Conservation (phyloP, 2,329 filamentous ascomycete genomes). For the Exserohilum turcica region DNA sequence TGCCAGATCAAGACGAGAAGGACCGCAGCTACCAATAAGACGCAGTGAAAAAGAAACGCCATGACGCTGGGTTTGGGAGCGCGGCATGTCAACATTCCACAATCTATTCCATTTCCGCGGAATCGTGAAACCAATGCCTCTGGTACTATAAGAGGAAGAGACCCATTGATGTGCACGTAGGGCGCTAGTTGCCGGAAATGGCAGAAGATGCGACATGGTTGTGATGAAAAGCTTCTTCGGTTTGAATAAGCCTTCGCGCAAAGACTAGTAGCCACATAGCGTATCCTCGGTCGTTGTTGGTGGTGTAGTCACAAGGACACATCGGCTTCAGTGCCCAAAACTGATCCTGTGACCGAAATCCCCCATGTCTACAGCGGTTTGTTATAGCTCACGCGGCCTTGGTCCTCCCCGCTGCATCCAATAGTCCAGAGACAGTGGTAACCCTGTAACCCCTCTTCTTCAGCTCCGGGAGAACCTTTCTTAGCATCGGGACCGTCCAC, state of each 20-base stretch:
- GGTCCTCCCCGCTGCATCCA: conserved; percentile 12
- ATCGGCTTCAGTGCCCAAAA: not conserved
- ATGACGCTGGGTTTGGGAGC: not conserved
- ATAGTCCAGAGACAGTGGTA: conserved; percentile 61
- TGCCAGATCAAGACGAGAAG: not conserved
- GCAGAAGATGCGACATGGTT: too few relatives aligned
- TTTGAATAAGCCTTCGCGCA: not conserved
- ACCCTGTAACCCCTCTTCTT: conserved; percentile 71
- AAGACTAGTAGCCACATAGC: not conserved
- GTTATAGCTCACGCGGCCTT: not conserved
- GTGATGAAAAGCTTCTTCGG: not conserved
- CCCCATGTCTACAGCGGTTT: not conserved
- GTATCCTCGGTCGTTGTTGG: not conserved
- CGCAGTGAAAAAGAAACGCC: not conserved
- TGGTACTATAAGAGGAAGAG: too few relatives aligned
- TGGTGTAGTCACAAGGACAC: not conserved
- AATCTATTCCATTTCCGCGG: not conserved
- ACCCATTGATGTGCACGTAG: too few relatives aligned
- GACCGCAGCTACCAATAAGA: not conserved
- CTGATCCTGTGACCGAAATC: not conserved
- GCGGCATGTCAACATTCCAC: not conserved
- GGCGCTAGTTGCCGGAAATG: too few relatives aligned
- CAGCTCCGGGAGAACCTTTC: conserved; percentile 72
- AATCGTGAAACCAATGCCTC: not conserved
- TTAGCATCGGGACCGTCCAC: conserved; percentile 85